Conservation (phyloP, 2,329 filamentous ascomycete genomes). For the Allantophomopsis lycopodina region DNA sequence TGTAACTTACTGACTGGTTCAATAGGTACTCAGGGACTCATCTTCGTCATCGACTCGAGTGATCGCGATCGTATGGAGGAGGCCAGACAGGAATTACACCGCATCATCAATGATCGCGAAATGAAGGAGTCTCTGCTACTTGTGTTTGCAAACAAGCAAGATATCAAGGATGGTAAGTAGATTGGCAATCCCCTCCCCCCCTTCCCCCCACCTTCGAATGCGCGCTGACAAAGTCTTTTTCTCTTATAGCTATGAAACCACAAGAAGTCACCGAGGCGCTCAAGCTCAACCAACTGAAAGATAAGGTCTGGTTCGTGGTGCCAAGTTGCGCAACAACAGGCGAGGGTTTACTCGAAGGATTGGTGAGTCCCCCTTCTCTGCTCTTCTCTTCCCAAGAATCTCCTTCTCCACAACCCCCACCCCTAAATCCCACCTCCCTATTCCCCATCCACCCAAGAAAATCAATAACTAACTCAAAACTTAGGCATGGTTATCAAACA, state of each 20-base stretch:
- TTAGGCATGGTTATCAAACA: slow-evolving; percentile 67
- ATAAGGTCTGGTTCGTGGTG: slow-evolving; percentile 76
- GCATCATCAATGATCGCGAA: slow-evolving; percentile 95
- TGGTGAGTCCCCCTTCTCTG: slow-evolving; percentile 31
- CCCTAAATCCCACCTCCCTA: background rate
- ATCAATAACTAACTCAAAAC: background rate
- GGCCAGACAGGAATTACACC: slow-evolving; percentile 83
- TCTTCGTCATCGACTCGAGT: slow-evolving; percentile 96
- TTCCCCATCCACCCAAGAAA: no score
- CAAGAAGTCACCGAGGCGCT: slow-evolving; percentile 69
- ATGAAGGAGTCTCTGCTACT: slow-evolving; percentile 90
- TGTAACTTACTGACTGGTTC: background rate
- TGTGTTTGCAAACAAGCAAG: slow-evolving; percentile 99
- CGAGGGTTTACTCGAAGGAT: slow-evolving; percentile 67
- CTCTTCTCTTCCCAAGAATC: slow-evolving; percentile 2
- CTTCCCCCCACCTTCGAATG: background rate
- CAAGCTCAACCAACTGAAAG: slow-evolving; percentile 63
- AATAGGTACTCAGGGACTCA: slow-evolving; percentile 84
- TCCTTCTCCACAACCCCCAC: background rate
- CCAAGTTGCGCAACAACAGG: slow-evolving; percentile 73
- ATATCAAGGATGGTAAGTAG: slow-evolving; percentile 63
- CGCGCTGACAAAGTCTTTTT: background rate
- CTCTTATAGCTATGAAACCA: slow-evolving; percentile 54
- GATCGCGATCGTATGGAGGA: slow-evolving; percentile 87
- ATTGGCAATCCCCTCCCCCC: no score